phyloP scores from a whole-genome alignment of 1,139 yeast species.

The Blastobotrys ciferrii region DNA sequence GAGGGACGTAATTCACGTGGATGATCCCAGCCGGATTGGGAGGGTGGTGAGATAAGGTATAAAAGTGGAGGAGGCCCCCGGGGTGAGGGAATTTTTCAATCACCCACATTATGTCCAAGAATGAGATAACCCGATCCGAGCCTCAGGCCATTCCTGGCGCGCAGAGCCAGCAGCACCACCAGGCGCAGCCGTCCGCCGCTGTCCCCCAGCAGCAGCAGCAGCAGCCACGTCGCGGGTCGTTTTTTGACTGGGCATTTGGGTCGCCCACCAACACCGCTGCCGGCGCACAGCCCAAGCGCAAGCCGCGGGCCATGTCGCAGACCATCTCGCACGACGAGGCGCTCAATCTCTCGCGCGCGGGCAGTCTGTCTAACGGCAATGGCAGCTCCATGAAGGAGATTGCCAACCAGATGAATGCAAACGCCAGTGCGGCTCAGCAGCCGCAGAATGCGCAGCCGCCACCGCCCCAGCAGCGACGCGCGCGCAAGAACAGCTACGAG shows the following conservation, averaged over 20 bases:
- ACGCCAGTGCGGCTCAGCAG: neutral
- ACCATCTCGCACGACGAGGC: slow-evolving; percentile 39
- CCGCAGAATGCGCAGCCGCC: neutral
- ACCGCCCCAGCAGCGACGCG: neutral
- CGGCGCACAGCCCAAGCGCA: slow-evolving; percentile 12
- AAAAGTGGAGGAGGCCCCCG: slow-evolving; percentile 1
- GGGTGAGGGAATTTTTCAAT: neutral
- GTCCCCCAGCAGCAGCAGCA: slow-evolving; percentile 2
- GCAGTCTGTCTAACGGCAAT: slow-evolving; percentile 16
- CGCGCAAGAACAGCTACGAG: slow-evolving; percentile 26
- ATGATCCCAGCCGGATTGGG: neutral
- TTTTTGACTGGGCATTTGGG: slow-evolving; percentile 19
- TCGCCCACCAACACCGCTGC: slow-evolving; percentile 4
- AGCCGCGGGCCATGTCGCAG: slow-evolving; percentile 22
- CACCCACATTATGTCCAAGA: slow-evolving; percentile 6
- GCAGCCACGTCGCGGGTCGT: slow-evolving; percentile 14
- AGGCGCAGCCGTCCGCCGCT: neutral
- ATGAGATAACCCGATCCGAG: slow-evolving; percentile 6
- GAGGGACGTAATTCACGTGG: neutral
- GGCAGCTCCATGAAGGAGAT: slow-evolving; percentile 5
- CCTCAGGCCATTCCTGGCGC: slow-evolving; percentile 8
- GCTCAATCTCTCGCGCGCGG: slow-evolving; percentile 38
- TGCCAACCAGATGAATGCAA: slow-evolving; percentile 5
- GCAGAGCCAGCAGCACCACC: neutral
- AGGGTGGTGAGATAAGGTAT: neutral